Evolutionary conservation across 345 rosid genomes (phyloP), one percentile per base, ranked within the genome.

Genomic region (Adansonia digitata): DNA sequence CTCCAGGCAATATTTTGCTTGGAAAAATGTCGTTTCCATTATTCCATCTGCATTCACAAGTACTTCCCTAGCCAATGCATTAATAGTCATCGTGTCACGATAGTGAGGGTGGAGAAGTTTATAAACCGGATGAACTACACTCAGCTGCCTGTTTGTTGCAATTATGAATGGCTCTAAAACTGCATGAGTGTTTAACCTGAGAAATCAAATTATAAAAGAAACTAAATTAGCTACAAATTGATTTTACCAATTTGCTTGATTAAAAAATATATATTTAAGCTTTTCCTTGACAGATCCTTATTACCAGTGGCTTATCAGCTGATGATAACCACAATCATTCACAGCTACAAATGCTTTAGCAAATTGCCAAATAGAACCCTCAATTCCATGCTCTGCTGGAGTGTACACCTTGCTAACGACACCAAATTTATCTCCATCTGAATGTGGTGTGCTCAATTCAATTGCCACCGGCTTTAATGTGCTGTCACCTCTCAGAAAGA

Each of bases 251-350:
- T 48, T 48, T 20, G 57, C 57, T 18, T 13, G 4, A 46, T 13
- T n/a, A 46, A 20, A 53, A 2, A 53, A 20, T 5, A n/a, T n/a
- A 53, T n/a, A n/a, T 7, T 11, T 24, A 10, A 56, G 31, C 31
- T 4, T 42, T 7, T 1, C 10, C n/a, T 57, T 39, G 31, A 0
- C 24, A 43, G 46, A 78, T 61, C 14, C 4, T 18, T 77, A 64
- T 87, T 56, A 94, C 97, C 97, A 94, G 76, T 94, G 97, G 81
- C 97, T 94, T 62, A 94, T 82, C 17, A 94, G 90, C 70, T 94
- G 97, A 74, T 92, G 97, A 61, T 77, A 65, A 56, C 97, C 97
- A 1, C 91, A 87, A 80, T 92, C 98, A 73, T 85, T 84, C 55
- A 91, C 94, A 5, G 87, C 88, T 0, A 87, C 98, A 74, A 84